Conservation (phyloP, 2,329 filamentous ascomycete species). For the Dothistroma pini region DNA sequence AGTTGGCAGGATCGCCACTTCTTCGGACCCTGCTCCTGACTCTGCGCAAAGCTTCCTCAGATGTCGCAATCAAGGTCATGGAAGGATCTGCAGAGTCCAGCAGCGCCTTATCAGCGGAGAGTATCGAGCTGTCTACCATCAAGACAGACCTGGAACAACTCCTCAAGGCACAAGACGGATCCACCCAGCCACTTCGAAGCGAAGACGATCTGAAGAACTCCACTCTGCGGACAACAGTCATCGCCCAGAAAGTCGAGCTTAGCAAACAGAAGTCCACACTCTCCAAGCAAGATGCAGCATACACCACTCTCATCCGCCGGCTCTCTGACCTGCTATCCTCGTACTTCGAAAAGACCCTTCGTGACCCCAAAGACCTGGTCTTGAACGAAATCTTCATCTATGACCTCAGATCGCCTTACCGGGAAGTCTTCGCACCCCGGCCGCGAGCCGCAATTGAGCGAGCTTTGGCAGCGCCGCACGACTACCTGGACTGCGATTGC, state of each 20-base stretch:
- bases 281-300: constrained; percentile 66
- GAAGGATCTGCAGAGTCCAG: constrained; percentile 8
- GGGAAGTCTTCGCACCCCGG: constrained; percentile 70
- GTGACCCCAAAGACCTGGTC: constrained; percentile 52
- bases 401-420: constrained; percentile 65
- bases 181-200: constrained; percentile 57
- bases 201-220: constrained; percentile 69
- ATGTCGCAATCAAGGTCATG: constrained; percentile 48
- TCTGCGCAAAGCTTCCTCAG: constrained; percentile 59
- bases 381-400: constrained; percentile 74
- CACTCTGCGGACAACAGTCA: constrained; percentile 70
- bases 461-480: constrained; percentile 67
- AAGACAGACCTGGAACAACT: constrained; percentile 25
- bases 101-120: background rate
- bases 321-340: constrained; percentile 51
- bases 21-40: constrained; percentile 54
- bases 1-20: constrained; percentile 50
- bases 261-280: constrained; percentile 70
- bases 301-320: constrained; percentile 62
- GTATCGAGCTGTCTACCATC: constrained; percentile 8
- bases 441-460: constrained; percentile 69
- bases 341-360: constrained; percentile 46
- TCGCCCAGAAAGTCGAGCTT: constrained; percentile 76
- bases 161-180: constrained; percentile 15
- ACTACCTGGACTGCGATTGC: constrained; percentile 72